phyloP scores from a whole-genome alignment of 2,329 filamentous ascomycete species.

The Talaromyces sp. region DNA sequence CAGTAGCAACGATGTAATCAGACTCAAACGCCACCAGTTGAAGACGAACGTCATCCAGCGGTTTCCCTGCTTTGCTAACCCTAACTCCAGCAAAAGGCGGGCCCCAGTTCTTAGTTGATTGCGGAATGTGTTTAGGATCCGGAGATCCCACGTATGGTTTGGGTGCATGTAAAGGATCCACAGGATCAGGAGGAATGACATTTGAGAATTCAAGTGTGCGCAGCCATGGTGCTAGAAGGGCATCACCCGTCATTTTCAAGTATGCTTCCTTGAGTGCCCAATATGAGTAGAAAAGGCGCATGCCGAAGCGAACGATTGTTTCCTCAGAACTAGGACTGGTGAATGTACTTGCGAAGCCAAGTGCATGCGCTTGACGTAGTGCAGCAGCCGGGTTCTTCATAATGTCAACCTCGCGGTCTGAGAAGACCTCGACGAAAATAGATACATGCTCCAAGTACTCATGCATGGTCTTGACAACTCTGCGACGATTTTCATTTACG shows the following conservation, averaged over 20 bases:
- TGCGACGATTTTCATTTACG: conserved; percentile 53
- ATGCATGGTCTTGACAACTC: conserved; percentile 42
- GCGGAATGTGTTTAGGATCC: conserved; percentile 5
- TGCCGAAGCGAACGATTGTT: conserved; percentile 53
- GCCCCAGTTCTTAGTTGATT: conserved; percentile 34
- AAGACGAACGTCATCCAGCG: conserved; percentile 57
- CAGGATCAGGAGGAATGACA: conserved; percentile 53
- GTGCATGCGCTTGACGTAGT: conserved; percentile 13
- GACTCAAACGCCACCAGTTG: conserved; percentile 62
- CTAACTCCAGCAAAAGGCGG: conserved; percentile 47
- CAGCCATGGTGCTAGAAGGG: conserved; percentile 63
- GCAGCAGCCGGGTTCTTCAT: conserved; percentile 52
- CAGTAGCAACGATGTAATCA: conserved; percentile 62
- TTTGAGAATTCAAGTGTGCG: conserved; percentile 62
- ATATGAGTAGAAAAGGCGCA: conserved; percentile 65
- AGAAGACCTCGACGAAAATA: conserved; percentile 64
- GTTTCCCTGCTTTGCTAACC: conserved; percentile 52
- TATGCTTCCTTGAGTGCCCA: conserved; percentile 69
- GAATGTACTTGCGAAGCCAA: conserved; percentile 15
- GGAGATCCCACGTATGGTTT: conserved; percentile 8
- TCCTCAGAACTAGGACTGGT: conserved; percentile 10
- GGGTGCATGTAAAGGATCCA: conserved; percentile 9
- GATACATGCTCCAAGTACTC: conserved; percentile 62
- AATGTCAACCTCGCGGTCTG: conserved; percentile 54
- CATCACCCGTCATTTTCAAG: conserved; percentile 68